Percentiles rank a stretch among this genome's conserved stretches.
Conservation (phyloP, 768 basidiomycete species). For the Leccinellum rugosiceps region DNA sequence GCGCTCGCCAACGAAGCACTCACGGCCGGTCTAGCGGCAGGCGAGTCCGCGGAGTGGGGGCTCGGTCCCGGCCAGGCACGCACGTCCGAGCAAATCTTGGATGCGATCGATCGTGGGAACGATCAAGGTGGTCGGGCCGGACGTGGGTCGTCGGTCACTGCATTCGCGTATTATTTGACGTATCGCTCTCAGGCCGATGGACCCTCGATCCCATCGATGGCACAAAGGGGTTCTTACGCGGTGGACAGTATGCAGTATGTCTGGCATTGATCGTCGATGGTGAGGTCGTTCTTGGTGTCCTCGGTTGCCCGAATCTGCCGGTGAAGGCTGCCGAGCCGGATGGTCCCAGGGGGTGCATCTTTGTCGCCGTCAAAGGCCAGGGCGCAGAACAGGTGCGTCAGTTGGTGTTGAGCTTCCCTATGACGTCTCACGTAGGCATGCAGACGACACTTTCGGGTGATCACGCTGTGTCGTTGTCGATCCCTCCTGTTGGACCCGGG, state of each 20-base stretch:
- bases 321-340: conserved; percentile 49
- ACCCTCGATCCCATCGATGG: conserved; percentile 90
- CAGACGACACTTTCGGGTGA: conserved; percentile 54
- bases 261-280: conserved; percentile 79
- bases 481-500: conserved; percentile 40
- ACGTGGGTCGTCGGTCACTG: conserved; percentile 44
- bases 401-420: not conserved
- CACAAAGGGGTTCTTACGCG: conserved; percentile 89
- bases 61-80: conserved; percentile 59
- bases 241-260: conserved; percentile 92
- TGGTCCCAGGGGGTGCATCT: conserved; percentile 72
- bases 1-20: conserved; percentile 81
- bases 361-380: conserved; percentile 82
- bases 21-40: conserved; percentile 44
- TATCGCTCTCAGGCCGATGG: conserved; percentile 62
- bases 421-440: not conserved
- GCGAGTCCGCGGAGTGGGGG: conserved; percentile 67
- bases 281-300: conserved; percentile 75
- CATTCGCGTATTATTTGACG: not conserved
- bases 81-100: conserved; percentile 46
- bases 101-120: conserved; percentile 84
- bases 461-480: conserved; percentile 47
- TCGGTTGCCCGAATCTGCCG: conserved; percentile 92
- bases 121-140: conserved; percentile 69
- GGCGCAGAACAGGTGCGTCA: conserved; percentile 68